Conservation (phyloP, 345 rosid species). For the Tarenaya hassleriana region DNA sequence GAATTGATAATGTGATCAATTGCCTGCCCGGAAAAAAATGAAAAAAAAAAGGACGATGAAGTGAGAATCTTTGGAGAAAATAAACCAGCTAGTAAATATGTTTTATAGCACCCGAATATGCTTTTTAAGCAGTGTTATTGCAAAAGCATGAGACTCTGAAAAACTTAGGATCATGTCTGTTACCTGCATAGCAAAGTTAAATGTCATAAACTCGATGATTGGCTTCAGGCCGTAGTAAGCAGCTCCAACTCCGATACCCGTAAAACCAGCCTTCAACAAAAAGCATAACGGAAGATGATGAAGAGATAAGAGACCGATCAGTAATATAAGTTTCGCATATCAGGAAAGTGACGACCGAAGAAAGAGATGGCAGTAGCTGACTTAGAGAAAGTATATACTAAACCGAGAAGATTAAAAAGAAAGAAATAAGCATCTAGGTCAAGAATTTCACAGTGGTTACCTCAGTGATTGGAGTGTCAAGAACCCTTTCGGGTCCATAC, state of each 20-base stretch:
- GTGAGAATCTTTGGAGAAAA: background rate
- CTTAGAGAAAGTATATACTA: background rate
- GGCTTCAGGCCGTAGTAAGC: slow-evolving; percentile 87
- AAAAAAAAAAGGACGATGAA: background rate
- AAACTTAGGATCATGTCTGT: background rate
- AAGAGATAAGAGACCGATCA: slow-evolving; percentile 15
- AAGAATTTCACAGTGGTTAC: slow-evolving; percentile 13
- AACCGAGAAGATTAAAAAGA: background rate
- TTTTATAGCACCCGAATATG: background rate
- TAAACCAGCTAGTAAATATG: no score
- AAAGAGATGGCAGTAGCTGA: background rate
- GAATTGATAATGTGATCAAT: slow-evolving; percentile 90
- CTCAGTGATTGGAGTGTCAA: slow-evolving; percentile 95
- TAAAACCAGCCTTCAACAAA: slow-evolving; percentile 73
- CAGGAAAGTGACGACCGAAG: background rate
- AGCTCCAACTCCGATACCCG: slow-evolving; percentile 96
- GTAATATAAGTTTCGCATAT: slow-evolving; percentile 3
- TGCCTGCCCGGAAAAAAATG: slow-evolving; percentile 57
- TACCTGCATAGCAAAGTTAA: slow-evolving; percentile 96
- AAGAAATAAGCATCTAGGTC: background rate
- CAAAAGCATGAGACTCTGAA: slow-evolving; percentile 3
- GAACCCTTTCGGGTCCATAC: slow-evolving; percentile 91
- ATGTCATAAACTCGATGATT: slow-evolving; percentile 86
- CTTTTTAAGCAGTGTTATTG: slow-evolving; percentile 1
- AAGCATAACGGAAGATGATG: no score